Base-by-base conservation (phyloP, 202 grass and related monocot genomes). In the Miscanthus sacchariflorus region DNA sequence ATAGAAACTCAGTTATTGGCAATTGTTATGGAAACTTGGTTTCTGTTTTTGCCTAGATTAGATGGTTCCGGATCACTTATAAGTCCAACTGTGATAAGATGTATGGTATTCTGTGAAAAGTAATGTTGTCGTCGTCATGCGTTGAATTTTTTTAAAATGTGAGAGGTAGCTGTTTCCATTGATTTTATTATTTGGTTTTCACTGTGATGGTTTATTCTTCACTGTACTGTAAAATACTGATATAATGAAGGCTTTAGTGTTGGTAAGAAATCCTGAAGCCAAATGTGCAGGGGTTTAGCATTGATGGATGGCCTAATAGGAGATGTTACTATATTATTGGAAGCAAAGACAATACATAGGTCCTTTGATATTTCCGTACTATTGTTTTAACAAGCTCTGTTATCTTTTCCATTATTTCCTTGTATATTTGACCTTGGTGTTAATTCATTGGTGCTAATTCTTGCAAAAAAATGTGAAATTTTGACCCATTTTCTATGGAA, bases 401-500 rank as follows among this genome's bases (percentile, higher is more conserved):
- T 84, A 5, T 40, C 7, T 76, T 44, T 66, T 67, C 59, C 28
- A 18, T 15, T 68, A 28, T 38, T 68, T 43, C 6, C 13, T 78
- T 78, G 64, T 85, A 23, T 14, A 14, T 61, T 82, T 42, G 13
- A 61, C 27, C 14, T 42, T 28, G n/a, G 36, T 39, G 12, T 70
- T 68, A 56, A 78, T 70, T 56, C 6, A 2, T 70, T 77, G 21
- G 8, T 69, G 35, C 44, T 40, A 78, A 38, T 54, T 79, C 5
- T 14, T 9, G n/a, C 11, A 56, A 19, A 70, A 70, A 79, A 43
- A 25, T 45, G 17, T 33, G 15, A 54, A 54, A 86, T 28, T 30
- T 70, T 13, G 59, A 70, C 15, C 48, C 49, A 19, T 79, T 70
- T 54, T 61, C 75, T 59, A 5, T 86, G 48, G 15, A 59, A 59